These are phyloP conservation scores for Coniferiporia weirii DNA, from an alignment of 1,284 basidiomycete species.

Conservation along the genomic window DNA sequence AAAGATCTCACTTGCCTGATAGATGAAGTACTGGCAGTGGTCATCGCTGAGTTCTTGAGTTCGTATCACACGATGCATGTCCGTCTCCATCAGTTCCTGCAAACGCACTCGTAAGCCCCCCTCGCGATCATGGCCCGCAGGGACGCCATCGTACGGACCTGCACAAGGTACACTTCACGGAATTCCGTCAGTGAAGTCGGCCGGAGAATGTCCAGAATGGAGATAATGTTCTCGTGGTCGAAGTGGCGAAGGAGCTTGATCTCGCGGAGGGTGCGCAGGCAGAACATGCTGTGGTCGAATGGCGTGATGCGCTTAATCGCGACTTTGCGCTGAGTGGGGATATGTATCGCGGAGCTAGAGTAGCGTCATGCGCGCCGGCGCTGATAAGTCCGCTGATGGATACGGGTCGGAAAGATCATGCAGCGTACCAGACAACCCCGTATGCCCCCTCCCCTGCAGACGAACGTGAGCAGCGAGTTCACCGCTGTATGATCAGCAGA, in stretches of 20 bases:
- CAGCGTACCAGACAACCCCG: conserved; percentile 60
- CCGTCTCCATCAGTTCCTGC: conserved; percentile 89
- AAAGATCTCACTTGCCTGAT: conserved; percentile 55
- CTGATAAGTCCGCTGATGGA: background rate
- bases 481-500: background rate
- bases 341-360: conserved; percentile 61
- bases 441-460: conserved; percentile 67
- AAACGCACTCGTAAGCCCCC: background rate
- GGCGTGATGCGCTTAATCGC: conserved; percentile 82
- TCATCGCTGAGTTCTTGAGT: conserved; percentile 84
- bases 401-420: background rate
- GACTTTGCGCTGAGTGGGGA: conserved; percentile 59
- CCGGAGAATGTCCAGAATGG: conserved; percentile 76
- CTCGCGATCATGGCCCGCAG: conserved; percentile 4
- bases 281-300: conserved; percentile 87
- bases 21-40: conserved; percentile 94
- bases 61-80: conserved; percentile 83
- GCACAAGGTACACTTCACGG: conserved; percentile 76
- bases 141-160: conserved; percentile 25
- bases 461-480: background rate
- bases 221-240: conserved; percentile 78
- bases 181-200: conserved; percentile 61
- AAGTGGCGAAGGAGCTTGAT: conserved; percentile 83
- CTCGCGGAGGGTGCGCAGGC: conserved; percentile 79
- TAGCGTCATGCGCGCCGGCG: background rate